Evolutionary conservation across 2,329 filamentous ascomycete genomes (phyloP).

Genomic region (Pseudopithomyces maydicus): DNA sequence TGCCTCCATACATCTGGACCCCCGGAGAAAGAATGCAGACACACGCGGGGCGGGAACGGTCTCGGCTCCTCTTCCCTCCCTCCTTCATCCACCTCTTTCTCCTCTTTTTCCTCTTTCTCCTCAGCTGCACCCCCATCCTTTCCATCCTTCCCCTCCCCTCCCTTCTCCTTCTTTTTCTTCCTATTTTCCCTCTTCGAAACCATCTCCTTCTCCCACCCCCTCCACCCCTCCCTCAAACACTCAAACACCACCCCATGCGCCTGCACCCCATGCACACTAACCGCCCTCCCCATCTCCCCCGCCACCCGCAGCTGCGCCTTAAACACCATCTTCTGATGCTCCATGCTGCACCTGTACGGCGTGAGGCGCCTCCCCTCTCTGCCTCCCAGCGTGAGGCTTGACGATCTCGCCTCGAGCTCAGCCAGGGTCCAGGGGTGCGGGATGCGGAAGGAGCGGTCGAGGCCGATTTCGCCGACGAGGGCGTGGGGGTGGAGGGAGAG

Average conservation of each 20-base stretch:
- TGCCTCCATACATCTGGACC: constrained; percentile 71
- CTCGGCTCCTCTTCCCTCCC: constrained; percentile 42
- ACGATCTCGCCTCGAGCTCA: too few relatives aligned
- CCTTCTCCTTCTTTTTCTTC: constrained; percentile 6
- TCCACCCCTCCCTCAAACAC: constrained; percentile 68
- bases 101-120: constrained; percentile 16
- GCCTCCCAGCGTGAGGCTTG: constrained; percentile 71
- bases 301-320: constrained; percentile 73
- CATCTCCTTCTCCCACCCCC: constrained; percentile 66
- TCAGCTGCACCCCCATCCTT: too few relatives aligned
- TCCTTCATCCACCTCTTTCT: constrained; percentile 2
- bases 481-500: constrained; percentile 65
- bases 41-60: constrained; percentile 85
- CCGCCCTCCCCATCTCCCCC: constrained; percentile 67
- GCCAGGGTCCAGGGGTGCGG: constrained; percentile 65
- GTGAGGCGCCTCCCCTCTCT: constrained; percentile 72
- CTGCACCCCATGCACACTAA: constrained; percentile 76
- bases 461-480: constrained; percentile 76
- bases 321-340: constrained; percentile 71
- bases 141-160: constrained; percentile 13
- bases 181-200: constrained; percentile 14
- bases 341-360: constrained; percentile 68
- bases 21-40: constrained; percentile 91
- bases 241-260: constrained; percentile 74
- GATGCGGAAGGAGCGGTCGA: constrained; percentile 78